Percentiles rank a stretch among this genome's conserved stretches.
Evolutionary conservation across 768 basidiomycete species (phyloP).

Genomic region (Suillus subalutaceus): DNA sequence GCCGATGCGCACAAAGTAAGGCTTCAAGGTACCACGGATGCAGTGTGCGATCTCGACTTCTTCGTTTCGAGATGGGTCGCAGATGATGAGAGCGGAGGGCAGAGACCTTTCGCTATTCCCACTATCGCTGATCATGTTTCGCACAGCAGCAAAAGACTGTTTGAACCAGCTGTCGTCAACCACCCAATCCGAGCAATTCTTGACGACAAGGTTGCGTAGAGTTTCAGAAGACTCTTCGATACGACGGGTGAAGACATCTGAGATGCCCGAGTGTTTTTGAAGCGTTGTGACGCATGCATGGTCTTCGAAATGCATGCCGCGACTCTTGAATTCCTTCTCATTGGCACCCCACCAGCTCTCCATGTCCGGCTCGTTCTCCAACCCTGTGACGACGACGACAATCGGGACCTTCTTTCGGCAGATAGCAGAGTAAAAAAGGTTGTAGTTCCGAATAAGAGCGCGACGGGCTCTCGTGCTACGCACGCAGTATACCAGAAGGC

Average conservation of each 20-base stretch:
- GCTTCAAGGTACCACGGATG: neutral
- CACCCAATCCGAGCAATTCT: slow-evolving; percentile 15
- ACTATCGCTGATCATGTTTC: slow-evolving; percentile 2
- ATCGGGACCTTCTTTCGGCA: slow-evolving; percentile 42
- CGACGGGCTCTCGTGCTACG: slow-evolving; percentile 36
- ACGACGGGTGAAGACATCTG: neutral
- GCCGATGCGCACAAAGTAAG: neutral
- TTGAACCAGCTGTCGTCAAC: slow-evolving; percentile 10
- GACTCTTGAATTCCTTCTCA: slow-evolving; percentile 28
- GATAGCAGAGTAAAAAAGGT: slow-evolving; percentile 41
- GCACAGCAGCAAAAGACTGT: slow-evolving; percentile 5
- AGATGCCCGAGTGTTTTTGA: slow-evolving; percentile 8
- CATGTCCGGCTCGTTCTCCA: slow-evolving; percentile 38
- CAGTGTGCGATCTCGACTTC: neutral
- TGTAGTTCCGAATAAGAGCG: slow-evolving; percentile 37
- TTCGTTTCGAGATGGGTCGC: neutral
- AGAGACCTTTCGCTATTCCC: neutral
- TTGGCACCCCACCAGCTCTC: slow-evolving; percentile 38
- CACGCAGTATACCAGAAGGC: slow-evolving; percentile 43
- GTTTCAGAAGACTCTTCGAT: slow-evolving; percentile 22
- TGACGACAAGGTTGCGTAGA: slow-evolving; percentile 27
- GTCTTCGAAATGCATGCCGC: slow-evolving; percentile 19
- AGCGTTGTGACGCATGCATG: slow-evolving; percentile 47
- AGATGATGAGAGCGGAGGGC: slow-evolving; percentile 10
- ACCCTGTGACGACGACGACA: slow-evolving; percentile 40